Evolutionary conservation across 139 green algal species (phyloP), one percentile per base, ranked within the genome.

Genomic region (Haematococcus sp.): DNA sequence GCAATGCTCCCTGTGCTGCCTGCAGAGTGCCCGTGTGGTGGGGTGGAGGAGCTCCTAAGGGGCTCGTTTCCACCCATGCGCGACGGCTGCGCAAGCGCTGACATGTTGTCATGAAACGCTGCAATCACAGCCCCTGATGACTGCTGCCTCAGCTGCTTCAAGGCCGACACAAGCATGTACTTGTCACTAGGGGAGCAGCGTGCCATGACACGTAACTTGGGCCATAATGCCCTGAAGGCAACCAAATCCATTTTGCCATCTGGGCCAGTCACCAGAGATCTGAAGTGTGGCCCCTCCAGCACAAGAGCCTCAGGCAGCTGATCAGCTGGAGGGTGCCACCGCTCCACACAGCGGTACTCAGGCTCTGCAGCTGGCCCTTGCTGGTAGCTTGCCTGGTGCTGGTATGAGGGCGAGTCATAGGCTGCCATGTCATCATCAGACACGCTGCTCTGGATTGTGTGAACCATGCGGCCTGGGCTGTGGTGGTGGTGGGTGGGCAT

Each of bases 151-250:
- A 81, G 63, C 75, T 76, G 27, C 63, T 73, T 55, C 7, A 83
- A n/a, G n/a, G 61, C 76, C 66, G 34, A 73, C 3, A 98, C 91
- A 31, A 99, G 84, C 49, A 83, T 82, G 82, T 89, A 91, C 87
- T 99, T 99, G 88, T 99, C 94, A 0, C 73, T 72, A 9, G 95
- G 95, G 0, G 80, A 90, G 72, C 95, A 98, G 25, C 95, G 86
- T 19, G 90, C 95, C 67, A 99, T 77, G 27, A 99, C 95, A 0
- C 86, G 83, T 61, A 98, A 73, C 15, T 68, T 74, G 15, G 87
- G 83, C 90, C 92, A 93, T 19, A 97, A 58, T 25, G 71, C 61
- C 73, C 78, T 74, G 60, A 96, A 92, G 3, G 78, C 75, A 0
- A 84, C 83, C 19, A 73, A 51, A 74, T 94, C 70, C 34, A 90